Conservation (phyloP, 2,329 filamentous ascomycete species). For the Nemania bipapillata region DNA sequence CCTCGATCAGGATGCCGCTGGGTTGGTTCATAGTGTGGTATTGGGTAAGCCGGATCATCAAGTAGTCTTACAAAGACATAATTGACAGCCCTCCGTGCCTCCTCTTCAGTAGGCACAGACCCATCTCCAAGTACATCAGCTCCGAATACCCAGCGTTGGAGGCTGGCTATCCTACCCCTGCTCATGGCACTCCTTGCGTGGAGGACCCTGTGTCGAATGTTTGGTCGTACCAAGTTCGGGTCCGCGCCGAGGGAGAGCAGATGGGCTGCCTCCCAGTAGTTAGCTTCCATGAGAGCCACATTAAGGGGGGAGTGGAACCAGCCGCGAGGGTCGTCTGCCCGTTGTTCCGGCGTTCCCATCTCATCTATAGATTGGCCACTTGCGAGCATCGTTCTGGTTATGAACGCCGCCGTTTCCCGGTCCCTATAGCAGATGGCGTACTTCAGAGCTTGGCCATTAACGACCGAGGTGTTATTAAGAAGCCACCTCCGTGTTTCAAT, state of each 20-base stretch:
- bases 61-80: background rate
- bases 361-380: background rate
- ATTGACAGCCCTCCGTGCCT: no score
- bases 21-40: background rate
- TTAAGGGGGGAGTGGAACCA: background rate
- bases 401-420: background rate
- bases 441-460: background rate
- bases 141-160: background rate
- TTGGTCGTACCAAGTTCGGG: conserved; percentile 7
- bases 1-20: background rate
- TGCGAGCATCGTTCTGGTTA: background rate
- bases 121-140: no score
- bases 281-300: background rate
- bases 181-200: background rate
- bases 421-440: background rate
- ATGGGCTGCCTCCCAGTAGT: conserved; percentile 3
- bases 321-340: background rate
- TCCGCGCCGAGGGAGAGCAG: background rate
- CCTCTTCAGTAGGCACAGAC: no score
- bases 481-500: background rate
- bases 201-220: conserved; percentile 30
- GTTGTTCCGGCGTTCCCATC: background rate
- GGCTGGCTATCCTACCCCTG: no score
- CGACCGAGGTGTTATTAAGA: background rate
- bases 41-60: background rate